Conservation (phyloP, 441 rosid genomes). For the Gossypium aridum region DNA sequence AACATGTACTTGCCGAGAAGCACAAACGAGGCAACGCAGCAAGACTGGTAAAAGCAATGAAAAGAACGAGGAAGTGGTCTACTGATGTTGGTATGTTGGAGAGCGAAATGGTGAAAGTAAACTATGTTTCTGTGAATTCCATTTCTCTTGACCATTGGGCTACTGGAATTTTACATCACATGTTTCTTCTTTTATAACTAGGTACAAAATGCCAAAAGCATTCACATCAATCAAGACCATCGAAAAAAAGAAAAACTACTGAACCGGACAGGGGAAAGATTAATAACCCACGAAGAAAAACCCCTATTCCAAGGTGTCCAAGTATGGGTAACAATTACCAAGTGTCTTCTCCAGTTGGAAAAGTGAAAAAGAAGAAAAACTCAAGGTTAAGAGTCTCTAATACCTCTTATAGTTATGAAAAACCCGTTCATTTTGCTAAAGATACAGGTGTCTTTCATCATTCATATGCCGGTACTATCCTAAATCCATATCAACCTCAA, state of each 20-base stretch:
- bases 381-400: conserved; percentile 7
- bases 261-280: conserved; percentile 20
- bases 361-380: conserved; percentile 22
- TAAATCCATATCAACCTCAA: conserved; percentile 11
- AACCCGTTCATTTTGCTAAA: background rate
- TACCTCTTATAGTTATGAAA: conserved; percentile 10
- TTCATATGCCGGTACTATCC: conserved; percentile 19
- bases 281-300: conserved; percentile 12
- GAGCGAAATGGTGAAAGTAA: conserved; percentile 1
- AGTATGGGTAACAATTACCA: conserved; percentile 18
- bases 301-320: conserved; percentile 10
- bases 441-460: conserved; percentile 20
- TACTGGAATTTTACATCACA: conserved; percentile 1
- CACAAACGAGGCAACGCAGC: conserved; percentile 54
- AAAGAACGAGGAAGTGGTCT: conserved; percentile 23
- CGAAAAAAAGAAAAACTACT: conserved; percentile 20
- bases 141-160: background rate
- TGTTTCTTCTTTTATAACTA: conserved; percentile 5
- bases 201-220: conserved; percentile 33
- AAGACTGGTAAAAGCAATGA: conserved; percentile 36
- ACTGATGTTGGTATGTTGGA: conserved; percentile 26
- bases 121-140: conserved; percentile 5
- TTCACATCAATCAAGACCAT: conserved; percentile 22
- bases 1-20: conserved; percentile 48
- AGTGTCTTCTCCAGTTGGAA: conserved; percentile 20